Base-by-base conservation (phyloP, 2,329 filamentous ascomycete genomes). In the Colletotrichum sp. region DNA sequence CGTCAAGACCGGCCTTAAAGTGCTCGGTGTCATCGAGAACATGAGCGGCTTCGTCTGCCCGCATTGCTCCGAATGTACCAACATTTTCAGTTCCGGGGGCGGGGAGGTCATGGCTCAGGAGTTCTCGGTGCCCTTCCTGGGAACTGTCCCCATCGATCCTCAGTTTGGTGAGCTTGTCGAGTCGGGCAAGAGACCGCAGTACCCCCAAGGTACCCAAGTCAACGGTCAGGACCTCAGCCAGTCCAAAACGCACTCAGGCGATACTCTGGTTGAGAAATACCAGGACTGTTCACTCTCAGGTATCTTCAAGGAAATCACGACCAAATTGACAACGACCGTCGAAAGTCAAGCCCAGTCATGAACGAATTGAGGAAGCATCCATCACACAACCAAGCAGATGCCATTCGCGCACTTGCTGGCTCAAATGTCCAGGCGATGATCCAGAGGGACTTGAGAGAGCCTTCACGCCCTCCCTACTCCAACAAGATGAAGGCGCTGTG, bases 11-110 rank as follows among this genome's bases (percentile, higher is more conserved):
- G 91, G 92, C 34, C 93, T 98, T 65, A 89, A 90, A 3, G 92
- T 98, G 44, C 88, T 99, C 13, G 97, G 97, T 0, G 96, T 99
- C 1, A 91, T 99, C 62, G 97, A 99, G 87, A 99, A 99, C 83
- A 99, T 99, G 97, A 94, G 93, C 79, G 95, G 95, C 4, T 98
- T 95, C 80, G 94, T 97, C n/a, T 97, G 95, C 82, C 92, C 92
- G 8, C 91, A 93, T 81, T 94, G 93, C 84, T 91, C 91, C 66
- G 96, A 98, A 83, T 98, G 96, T 85, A 98, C 95, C 68, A 95
- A 99, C 85, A 91, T 99, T 68, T 99, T 99, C 84, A 95, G 94
- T 68, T 96, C 95, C 71, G 97, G 97, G 6, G 97, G 97, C 5
- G 97, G 97, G 9, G 89, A 95, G 83, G 90, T 94, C 28, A 98